Percentiles rank a stretch among this genome's conserved stretches.
phyloP scores from a whole-genome alignment of 2,329 filamentous ascomycete genomes.

The Fusarium nelsonii region DNA sequence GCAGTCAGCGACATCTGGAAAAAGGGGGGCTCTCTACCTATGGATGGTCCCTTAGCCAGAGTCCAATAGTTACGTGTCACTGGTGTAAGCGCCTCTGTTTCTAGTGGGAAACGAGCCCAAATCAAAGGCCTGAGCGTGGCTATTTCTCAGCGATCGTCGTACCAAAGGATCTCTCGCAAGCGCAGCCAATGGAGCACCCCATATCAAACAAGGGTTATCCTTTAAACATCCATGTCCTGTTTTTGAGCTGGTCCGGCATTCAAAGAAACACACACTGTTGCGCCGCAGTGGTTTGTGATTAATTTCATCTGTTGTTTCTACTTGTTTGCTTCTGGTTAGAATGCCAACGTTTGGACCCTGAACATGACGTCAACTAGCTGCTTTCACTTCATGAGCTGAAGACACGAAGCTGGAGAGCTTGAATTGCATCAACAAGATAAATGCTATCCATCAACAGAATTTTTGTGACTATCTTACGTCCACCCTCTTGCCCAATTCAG shows the following conservation, averaged over 20 bases:
- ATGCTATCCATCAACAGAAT: background rate
- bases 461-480: background rate
- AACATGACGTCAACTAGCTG: slow-evolving; percentile 31
- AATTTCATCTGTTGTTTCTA: slow-evolving; percentile 8
- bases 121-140: slow-evolving; percentile 30
- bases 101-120: slow-evolving; percentile 17
- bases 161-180: slow-evolving; percentile 8
- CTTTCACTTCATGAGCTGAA: slow-evolving; percentile 5
- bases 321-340: slow-evolving; percentile 8
- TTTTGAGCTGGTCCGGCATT: background rate
- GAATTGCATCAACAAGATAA: background rate
- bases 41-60: background rate
- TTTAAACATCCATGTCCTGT: slow-evolving; percentile 27
- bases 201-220: slow-evolving; percentile 19
- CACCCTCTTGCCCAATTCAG: background rate
- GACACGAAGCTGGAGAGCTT: background rate
- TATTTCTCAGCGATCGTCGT: slow-evolving; percentile 14
- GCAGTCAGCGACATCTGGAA: slow-evolving; percentile 15
- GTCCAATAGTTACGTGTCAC: slow-evolving; percentile 17
- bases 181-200: slow-evolving; percentile 13
- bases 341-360: slow-evolving; percentile 9
- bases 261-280: background rate
- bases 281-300: background rate
- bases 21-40: slow-evolving; percentile 25
- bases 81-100: slow-evolving; percentile 34